Evolutionary conservation across 148 eudicot genomes (phyloP), one percentile per base, ranked within the genome.

Genomic region (Rhododendron kiyosumense): DNA sequence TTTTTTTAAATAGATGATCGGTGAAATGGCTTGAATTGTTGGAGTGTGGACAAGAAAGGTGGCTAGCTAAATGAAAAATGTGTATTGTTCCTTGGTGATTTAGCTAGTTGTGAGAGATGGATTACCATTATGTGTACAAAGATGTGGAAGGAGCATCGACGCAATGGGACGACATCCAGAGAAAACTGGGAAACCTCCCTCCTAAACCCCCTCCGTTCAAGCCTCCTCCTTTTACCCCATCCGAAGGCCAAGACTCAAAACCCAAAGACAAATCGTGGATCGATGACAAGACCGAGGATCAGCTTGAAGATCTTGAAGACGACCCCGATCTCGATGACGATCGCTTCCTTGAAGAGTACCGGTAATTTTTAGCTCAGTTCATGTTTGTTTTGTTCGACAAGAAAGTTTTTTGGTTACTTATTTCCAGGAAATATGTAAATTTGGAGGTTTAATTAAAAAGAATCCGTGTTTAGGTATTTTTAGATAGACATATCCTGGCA

Each of bases 241-340:
- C 96, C 1, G 94, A 89, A 8, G 99, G 92, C 59, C 92, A 92
- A 36, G 92, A 88, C 24, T 91, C 97, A 18, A 92, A 88, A 34
- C 94, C 93, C 2, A 94, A 89, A 83, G 96, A 94, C 85, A 85
- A 89, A 82, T 63, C 91, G 2, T 96, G 99, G 99, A 91, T 96
- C 67, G 95, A 95, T 81, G 85, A 87, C 30, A 95, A 92, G 87
- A 93, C 94, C 15, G 95, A 94, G 34, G 96, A 93, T n/a, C 95
- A 96, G 85, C 96, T 96, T 7, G 93, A 95, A 83, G 99, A 95
- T 89, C 94, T 96, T 11, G 99, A 96, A 85, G 99, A 96, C 51
- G 97, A 87, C 30, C 85, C 88, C 30, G 85, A 94, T 92, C 91
- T 96, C 7, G 97, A 93, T 34, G 99, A 96, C 45, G 96, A 96